Conservation (phyloP, 768 basidiomycete genomes). For the Lactifluus subvellereus region DNA sequence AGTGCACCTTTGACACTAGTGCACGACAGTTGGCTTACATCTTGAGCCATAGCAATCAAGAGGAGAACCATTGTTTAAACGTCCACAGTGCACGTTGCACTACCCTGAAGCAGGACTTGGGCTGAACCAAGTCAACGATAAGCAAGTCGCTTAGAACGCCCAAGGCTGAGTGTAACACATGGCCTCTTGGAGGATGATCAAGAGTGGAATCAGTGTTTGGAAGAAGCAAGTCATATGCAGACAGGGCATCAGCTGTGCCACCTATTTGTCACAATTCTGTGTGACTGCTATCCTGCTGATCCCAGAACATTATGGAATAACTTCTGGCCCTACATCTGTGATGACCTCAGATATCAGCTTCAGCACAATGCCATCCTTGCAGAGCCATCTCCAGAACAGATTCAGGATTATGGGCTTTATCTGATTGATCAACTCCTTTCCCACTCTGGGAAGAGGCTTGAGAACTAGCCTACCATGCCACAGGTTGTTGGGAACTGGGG, state of each 20-base stretch:
- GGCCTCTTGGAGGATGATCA: too few species aligned
- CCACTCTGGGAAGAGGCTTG: conserved; percentile 26
- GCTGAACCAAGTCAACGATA: too few species aligned
- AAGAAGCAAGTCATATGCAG: too few species aligned
- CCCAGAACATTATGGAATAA: conserved; percentile 38
- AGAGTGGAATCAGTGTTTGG: too few species aligned
- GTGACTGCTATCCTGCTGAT: conserved; percentile 28
- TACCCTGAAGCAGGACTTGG: too few species aligned
- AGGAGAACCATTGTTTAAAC: too few species aligned
- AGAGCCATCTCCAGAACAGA: conserved; percentile 30
- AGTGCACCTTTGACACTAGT: too few species aligned
- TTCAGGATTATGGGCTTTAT: conserved; percentile 40
- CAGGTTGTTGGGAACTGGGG: conserved; percentile 29
- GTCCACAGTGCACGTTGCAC: too few species aligned
- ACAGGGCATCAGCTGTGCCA: conserved; percentile 16
- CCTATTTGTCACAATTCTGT: conserved; percentile 39
- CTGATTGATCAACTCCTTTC: conserved; percentile 33
- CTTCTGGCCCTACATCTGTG: conserved; percentile 36
- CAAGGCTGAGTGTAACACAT: too few species aligned
- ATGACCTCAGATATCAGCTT: conserved; percentile 34
- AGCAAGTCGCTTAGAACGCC: too few species aligned
- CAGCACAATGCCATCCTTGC: background rate
- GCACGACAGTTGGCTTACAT: too few species aligned
- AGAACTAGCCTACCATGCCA: conserved; percentile 33
- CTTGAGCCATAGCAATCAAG: too few species aligned